Conservation (phyloP, 805 yeast genomes). For the Candida pini region DNA sequence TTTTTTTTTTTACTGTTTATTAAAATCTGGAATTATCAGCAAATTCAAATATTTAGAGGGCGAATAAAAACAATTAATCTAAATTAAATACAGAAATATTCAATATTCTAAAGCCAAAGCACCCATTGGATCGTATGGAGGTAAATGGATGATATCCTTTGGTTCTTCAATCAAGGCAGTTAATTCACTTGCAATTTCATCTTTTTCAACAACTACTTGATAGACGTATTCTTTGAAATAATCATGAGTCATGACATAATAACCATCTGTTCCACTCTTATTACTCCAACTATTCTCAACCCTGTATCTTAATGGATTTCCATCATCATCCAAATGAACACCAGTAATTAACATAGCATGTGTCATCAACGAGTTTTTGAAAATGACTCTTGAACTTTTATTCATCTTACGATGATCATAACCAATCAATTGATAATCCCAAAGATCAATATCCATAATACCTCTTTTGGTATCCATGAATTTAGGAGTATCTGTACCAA, state of each 20-base stretch:
- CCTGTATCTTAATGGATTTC: constrained; percentile 60
- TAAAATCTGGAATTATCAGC: too few species aligned
- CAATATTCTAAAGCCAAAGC: constrained; percentile 62
- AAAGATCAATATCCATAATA: constrained; percentile 64
- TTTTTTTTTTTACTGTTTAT: too few species aligned
- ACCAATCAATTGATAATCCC: constrained; percentile 55
- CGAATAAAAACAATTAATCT: too few species aligned
- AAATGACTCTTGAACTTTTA: constrained; percentile 66
- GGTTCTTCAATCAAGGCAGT: constrained; percentile 36
- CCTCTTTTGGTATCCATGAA: constrained; percentile 61
- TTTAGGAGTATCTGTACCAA: constrained; percentile 87
- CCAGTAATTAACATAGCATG: constrained; percentile 88
- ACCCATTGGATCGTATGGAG: constrained; percentile 80
- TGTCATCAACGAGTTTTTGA: constrained; percentile 74
- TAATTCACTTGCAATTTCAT: constrained; percentile 39
- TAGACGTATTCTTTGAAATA: constrained; percentile 72
- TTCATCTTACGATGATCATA: constrained; percentile 41
- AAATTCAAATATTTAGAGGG: too few species aligned
- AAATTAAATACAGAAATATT: too few species aligned
- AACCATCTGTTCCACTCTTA: constrained; percentile 61
- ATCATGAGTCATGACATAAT: constrained; percentile 65
- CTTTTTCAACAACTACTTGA: constrained; percentile 59
- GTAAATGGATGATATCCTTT: constrained; percentile 48
- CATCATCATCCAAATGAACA: constrained; percentile 63
- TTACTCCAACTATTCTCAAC: constrained; percentile 80